Evolutionary conservation across 2,329 filamentous ascomycete species (phyloP), one percentile per base, ranked within the genome.

Genomic region (Phialocephala subalpina): DNA sequence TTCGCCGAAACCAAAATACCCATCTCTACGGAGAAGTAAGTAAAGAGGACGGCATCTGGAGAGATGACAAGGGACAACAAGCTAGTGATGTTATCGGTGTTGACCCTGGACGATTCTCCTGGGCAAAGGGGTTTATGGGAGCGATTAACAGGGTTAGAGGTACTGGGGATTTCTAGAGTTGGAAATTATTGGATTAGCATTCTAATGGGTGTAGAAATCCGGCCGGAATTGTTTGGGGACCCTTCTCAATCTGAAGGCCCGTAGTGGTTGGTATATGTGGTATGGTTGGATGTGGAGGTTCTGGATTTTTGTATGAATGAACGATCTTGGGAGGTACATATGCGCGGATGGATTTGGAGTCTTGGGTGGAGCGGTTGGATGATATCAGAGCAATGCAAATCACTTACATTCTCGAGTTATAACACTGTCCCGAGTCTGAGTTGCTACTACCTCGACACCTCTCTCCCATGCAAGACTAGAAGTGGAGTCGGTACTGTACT

Each of bases 1-100:
- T 92, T 18, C 78, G 85, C 33, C 80, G 86, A 27, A 92, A 92
- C 73, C 89, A 92, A 74, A 92, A 92, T 70, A 92, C 90, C 0
- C 81, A 80, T 29, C 69, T 77, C 2, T 91, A 86, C 74, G 89
- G 90, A 0, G 77, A 78, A 18, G 84, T 86, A 0, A 80, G 74
- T 25, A 78, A 70, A 45, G 77, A 82, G 22, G 88, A 91, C 74
- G 89, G 88, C 0, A 82, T 88, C 60, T 91, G 88, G 89, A 83
- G 86, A 67, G 85, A 90, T 73, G 73, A 76, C 5, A 77, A 80
- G 1, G 84, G 83, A 0, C 77, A 80, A 27, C 78, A 82, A 71
- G 80, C 83, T 0, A 78, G 82, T 20, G 84, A 82, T 1, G 82
- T 81, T 7, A 82, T 86, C 60, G 85, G 85, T 3, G 75, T 81